Evolutionary conservation across 345 rosid genomes (phyloP).

Genomic region (Heritiera fomes): DNA sequence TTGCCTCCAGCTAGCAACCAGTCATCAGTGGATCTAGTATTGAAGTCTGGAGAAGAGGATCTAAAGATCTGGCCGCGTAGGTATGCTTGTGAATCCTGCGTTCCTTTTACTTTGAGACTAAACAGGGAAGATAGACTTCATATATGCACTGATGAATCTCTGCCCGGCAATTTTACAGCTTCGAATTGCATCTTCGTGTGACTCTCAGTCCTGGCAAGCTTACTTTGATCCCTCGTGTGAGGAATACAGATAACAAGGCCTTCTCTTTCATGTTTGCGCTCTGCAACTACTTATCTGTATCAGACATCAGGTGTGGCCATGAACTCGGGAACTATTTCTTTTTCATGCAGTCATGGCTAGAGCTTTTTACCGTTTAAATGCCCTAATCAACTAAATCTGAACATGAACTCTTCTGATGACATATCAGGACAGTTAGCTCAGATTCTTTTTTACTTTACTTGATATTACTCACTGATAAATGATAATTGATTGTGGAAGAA

Average conservation of each 20-base stretch:
- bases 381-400: neutral
- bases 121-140: slow-evolving; percentile 7
- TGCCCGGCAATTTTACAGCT: slow-evolving; percentile 51
- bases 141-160: slow-evolving; percentile 5
- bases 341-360: slow-evolving; percentile 14
- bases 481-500: neutral
- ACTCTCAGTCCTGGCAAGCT: slow-evolving; percentile 77
- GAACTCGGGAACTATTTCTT: slow-evolving; percentile 12
- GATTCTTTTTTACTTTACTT: too few species aligned
- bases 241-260: slow-evolving; percentile 78
- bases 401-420: neutral
- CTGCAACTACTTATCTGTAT: slow-evolving; percentile 75
- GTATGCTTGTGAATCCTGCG: slow-evolving; percentile 41
- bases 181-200: slow-evolving; percentile 84
- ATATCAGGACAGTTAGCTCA: neutral
- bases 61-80: slow-evolving; percentile 80
- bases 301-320: slow-evolving; percentile 78
- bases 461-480: too few species aligned
- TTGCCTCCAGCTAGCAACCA: slow-evolving; percentile 66
- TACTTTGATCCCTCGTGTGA: slow-evolving; percentile 87
- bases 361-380: slow-evolving; percentile 11
- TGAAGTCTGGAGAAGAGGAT: slow-evolving; percentile 81
- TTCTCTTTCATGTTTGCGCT: slow-evolving; percentile 79
- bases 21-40: slow-evolving; percentile 73
- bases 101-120: neutral